Evolutionary conservation across 768 basidiomycete species (phyloP), one percentile per base, ranked within the genome.

Genomic region (Amanita exitialis): DNA sequence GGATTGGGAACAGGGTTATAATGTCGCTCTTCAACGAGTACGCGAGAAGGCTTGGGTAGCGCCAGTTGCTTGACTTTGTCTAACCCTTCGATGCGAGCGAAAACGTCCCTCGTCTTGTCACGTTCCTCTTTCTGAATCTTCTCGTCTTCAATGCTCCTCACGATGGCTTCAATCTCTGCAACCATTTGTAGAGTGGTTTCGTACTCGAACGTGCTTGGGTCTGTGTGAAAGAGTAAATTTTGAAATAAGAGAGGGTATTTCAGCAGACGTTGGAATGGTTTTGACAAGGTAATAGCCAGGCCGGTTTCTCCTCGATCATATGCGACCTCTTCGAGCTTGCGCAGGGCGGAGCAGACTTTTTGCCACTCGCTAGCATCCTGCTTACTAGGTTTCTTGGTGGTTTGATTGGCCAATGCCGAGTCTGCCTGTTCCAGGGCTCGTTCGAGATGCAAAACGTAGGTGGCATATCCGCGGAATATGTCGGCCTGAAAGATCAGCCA

Each of bases 211-310:
- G 94, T 92, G 56, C 90, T 93, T 2, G 96, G 93, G 59, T 99
- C 96, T 15, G 95, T 96, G 68, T 93, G 90, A 69, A 87, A 97
- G 49, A 98, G 80, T 13, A 97, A 77, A 64, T 96, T 97, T 68
- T 99, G 96, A 70, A 98, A 97, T 43, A 99, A 79, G 30, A 99
- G 77, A 3, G 96, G 96, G 65, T 98, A 96, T 65, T 98, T 98
- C 62, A 96, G 80, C 30, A 99, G 73, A 37, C 95, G 81, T 62
- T 98, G 95, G 71, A 99, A 96, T 2, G 96, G 95, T 64, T 98
- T 98, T 16, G 91, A 94, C 8, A 98, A 74, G 0, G 90, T 90
- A 63, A 99, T 99, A 32, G 91, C 87, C 50, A 99, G 75, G 2
- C 93, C 92, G 1, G 90, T 93, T 70, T 97, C 95, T 52, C 92